Conservation (phyloP, 176 grass and related monocot genomes). For the barley (Hordeum vulgare) region MorexV3_pseudomolecules_assembly NC_058518.1:288914845-288915344, state of each 20-base stretch:
- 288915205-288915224: constrained; percentile 88
- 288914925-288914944: too few species aligned
- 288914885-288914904: too few species aligned
- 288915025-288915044: too few species aligned
- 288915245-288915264: constrained; percentile 96
- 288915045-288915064: not conserved
- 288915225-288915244: constrained; percentile 96
- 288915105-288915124: constrained; percentile 6
- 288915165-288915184: constrained; percentile 13
- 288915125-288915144: constrained; percentile 10
- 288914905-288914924: too few species aligned
- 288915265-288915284: constrained; percentile 64
- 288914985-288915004: too few species aligned
- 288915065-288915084: not conserved
- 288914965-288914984: too few species aligned
- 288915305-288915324: not conserved
- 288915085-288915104: not conserved
- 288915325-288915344: constrained; percentile 19
- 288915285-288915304: constrained; percentile 56
- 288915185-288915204: constrained; percentile 87
- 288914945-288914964: too few species aligned
- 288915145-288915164: not conserved
- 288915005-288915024: too few species aligned
- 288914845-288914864: too few species aligned
- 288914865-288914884: too few species aligned